phyloP scores from a whole-genome alignment of 768 basidiomycete species.

The Gautieria morchelliformis region DNA sequence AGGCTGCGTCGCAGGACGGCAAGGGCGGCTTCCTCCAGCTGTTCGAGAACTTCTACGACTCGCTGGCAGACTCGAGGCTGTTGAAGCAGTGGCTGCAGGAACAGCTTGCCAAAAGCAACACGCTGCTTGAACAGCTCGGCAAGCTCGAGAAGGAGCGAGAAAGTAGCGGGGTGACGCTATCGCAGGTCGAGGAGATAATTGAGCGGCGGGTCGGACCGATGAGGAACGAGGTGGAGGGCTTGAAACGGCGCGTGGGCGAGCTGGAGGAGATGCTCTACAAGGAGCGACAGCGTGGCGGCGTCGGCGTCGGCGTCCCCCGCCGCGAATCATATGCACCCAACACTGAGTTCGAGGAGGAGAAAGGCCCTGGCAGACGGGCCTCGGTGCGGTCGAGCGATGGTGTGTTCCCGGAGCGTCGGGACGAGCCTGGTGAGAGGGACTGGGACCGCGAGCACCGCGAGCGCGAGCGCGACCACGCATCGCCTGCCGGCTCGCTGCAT shows the following conservation, averaged over 20 bases:
- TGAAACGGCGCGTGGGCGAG: slow-evolving; percentile 59
- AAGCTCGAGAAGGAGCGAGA: slow-evolving; percentile 26
- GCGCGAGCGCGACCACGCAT: background rate
- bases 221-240: slow-evolving; percentile 48
- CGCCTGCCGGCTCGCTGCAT: background rate
- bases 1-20: slow-evolving; percentile 28
- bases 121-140: slow-evolving; percentile 40
- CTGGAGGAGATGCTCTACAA: slow-evolving; percentile 41
- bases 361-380: background rate
- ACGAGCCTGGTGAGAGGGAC: background rate
- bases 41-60: slow-evolving; percentile 79
- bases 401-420: background rate
- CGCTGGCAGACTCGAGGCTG: slow-evolving; percentile 69
- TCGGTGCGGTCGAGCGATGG: background rate
- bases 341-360: background rate
- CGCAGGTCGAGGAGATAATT: slow-evolving; percentile 2
- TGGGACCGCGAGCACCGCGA: background rate
- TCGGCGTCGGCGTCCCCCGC: background rate
- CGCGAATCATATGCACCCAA: background rate
- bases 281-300: slow-evolving; percentile 15
- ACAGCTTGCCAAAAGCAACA: slow-evolving; percentile 56
- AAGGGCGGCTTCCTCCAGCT: slow-evolving; percentile 74
- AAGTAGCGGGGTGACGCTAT: slow-evolving; percentile 1
- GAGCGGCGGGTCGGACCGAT: slow-evolving; percentile 40
- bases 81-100: slow-evolving; percentile 70